Evolutionary conservation across 2,329 filamentous ascomycete species (phyloP), one percentile per base, ranked within the genome.

Genomic region (Thielaviopsis musarum): DNA sequence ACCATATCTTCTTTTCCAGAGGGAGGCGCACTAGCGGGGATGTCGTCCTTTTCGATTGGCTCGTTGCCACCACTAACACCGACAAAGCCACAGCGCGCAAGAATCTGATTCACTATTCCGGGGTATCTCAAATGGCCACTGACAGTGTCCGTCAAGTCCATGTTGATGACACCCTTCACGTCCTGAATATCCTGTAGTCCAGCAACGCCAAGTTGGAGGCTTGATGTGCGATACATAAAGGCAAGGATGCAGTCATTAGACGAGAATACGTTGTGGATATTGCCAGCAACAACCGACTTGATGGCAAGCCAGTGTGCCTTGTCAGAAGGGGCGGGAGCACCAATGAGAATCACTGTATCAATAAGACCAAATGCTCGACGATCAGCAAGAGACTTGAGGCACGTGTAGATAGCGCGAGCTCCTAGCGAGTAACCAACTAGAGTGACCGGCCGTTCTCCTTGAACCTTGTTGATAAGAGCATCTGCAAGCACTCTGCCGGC

Each of bases 231-330:
- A 69, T 96, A 95, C 19, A 95, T 74, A 68, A 95, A 91, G 0
- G 83, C 90, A 1, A 96, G 81, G 34, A 96, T 83, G 66, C 88
- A 87, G 70, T 96, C 91, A 62, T 93, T 91, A 57, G 85, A 82
- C 1, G 88, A 91, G 71, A 85, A 95, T 9, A 91, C 88, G 65
- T 96, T 96, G 65, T 95, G 85, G 7, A 95, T 77, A 60, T 86
- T 80, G 2, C 91, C 90, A 1, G 84, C 81, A 0, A 95, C 89
- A 0, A 91, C 88, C 52, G 80, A 82, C 30, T 88, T 81, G 64
- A 95, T 81, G 45, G 81, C 75, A 52, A 84, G 79, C 91, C 91
- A 96, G 64, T 89, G 82, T 1, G 77, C 76, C 0, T 79, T 71
- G 52, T 85, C 80, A 0, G 85, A 87, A 0, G 91, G 88, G 0